Base-by-base conservation (phyloP, 257 asterid species). In the Verbascum thapsus region DNA sequence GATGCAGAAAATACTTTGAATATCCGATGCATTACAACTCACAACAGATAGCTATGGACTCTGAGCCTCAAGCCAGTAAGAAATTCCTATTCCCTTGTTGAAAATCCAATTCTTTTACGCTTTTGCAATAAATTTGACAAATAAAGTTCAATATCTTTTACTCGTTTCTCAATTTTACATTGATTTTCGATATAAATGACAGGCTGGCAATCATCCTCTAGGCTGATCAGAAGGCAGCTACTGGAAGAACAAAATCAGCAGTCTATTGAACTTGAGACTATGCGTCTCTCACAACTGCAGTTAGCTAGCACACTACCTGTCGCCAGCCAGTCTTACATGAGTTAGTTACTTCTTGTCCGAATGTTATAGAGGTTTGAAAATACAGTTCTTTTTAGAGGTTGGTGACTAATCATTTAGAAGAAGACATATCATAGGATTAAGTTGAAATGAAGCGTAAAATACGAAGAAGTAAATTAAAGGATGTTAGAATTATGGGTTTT, bases 1-100 rank as follows among this genome's bases (percentile, higher is more conserved):
- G 20, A 38, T 68, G 79, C 84, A 90, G 98, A 87, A 90, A 79
- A 75, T 76, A 74, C 79, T 55, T 78, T 52, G 98, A 85, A 40
- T 69, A 80, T 60, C 81, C 81, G 6, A 48, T 74, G 39, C 63
- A 66, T 70, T 77, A 71, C 75, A 79, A 81, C 63, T 55, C 82
- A 3, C 78, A 78, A 32, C 72, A 72, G 20, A 20, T 69, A 5
- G 79, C 74, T 58, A 26, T 68, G 0, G 84, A 81, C 56, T 43
- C 80, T 10, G 86, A 82, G 65, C 79, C 64, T 71, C 89, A 76
- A 57, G 70, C 78, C 48, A 75, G 96, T 86, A 84, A 73, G 81
- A 35, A 32, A 17, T 38, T 53, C 49, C 38, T 8, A 18, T 39
- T 26, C 18, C 39, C 1, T 42, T 37, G 32, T 17, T 37, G 1